Conservation (phyloP, 371 early-diverging fungal genomes). For the Rhizopus arrhizus region DNA sequence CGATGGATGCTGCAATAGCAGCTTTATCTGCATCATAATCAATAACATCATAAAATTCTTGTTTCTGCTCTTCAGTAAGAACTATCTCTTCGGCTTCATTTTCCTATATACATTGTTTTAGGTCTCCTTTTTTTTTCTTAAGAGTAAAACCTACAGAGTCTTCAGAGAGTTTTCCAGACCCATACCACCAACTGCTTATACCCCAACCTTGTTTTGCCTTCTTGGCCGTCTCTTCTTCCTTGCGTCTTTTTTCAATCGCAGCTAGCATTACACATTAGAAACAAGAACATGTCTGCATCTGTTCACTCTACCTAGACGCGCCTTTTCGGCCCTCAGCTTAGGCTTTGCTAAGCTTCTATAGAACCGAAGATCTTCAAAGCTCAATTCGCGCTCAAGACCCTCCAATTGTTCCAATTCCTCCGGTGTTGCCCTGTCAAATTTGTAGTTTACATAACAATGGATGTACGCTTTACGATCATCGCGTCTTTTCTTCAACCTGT, state of each 20-base stretch:
- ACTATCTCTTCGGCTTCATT: slow-evolving; percentile 42
- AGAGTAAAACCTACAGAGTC: too few species aligned
- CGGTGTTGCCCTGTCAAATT: slow-evolving; percentile 55
- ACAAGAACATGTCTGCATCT: neutral
- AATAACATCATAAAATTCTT: slow-evolving; percentile 92
- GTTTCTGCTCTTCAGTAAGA: slow-evolving; percentile 75
- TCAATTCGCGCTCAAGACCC: slow-evolving; percentile 75
- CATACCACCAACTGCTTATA: slow-evolving; percentile 70
- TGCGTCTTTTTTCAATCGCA: slow-evolving; percentile 40
- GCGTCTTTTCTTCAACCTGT: slow-evolving; percentile 78
- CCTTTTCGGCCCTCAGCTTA: slow-evolving; percentile 73
- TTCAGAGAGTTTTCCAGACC: slow-evolving; percentile 12
- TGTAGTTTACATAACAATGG: slow-evolving; percentile 70
- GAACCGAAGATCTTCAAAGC: slow-evolving; percentile 88
- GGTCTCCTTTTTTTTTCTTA: neutral
- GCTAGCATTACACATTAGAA: slow-evolving; percentile 10
- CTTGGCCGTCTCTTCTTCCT: slow-evolving; percentile 33
- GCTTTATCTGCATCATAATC: slow-evolving; percentile 89
- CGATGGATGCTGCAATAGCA: slow-evolving; percentile 60
- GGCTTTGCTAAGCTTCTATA: slow-evolving; percentile 85
- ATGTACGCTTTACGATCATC: slow-evolving; percentile 85
- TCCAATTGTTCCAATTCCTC: slow-evolving; percentile 65
- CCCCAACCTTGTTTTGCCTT: slow-evolving; percentile 53
- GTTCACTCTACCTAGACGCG: slow-evolving; percentile 56
- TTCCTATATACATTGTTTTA: slow-evolving; percentile 3